A percentile compares a stretch with the other conserved stretches of the same genome.
These are phyloP conservation scores for Fusarium xylarioides DNA, from an alignment of 2,329 filamentous ascomycete genomes.

Conservation along the genomic window DNA sequence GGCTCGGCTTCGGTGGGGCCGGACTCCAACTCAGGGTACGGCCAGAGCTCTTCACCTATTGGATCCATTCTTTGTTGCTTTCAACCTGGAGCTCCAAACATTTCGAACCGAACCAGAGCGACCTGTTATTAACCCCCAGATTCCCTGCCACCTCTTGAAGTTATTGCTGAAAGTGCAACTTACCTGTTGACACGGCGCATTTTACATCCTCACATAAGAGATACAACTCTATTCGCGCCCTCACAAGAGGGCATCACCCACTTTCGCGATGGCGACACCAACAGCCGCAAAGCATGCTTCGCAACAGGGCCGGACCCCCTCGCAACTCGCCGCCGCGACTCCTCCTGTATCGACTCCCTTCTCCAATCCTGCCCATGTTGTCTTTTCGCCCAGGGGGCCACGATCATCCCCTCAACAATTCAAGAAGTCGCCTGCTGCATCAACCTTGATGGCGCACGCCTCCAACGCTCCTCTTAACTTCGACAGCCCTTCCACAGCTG, in stretches of 20 bases:
- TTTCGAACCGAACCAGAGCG: neutral
- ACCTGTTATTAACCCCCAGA: neutral
- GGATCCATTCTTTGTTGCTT: slow-evolving; percentile 7
- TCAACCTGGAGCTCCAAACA: neutral
- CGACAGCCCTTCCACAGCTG: slow-evolving; percentile 71
- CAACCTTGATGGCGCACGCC: slow-evolving; percentile 58
- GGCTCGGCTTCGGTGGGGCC: slow-evolving; percentile 33
- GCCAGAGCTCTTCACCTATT: neutral
- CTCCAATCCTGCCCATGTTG: slow-evolving; percentile 65
- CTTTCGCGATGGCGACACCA: slow-evolving; percentile 57
- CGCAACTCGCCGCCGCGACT: slow-evolving; percentile 64
- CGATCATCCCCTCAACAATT: slow-evolving; percentile 71
- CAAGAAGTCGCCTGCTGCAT: slow-evolving; percentile 69
- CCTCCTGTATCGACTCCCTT: slow-evolving; percentile 75
- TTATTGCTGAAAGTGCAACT: neutral
- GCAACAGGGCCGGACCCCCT: slow-evolving; percentile 57
- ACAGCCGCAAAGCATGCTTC: slow-evolving; percentile 60
- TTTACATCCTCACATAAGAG: neutral
- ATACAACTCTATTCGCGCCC: slow-evolving; percentile 8
- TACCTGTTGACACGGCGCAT: neutral
- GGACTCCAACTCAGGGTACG: slow-evolving; percentile 20
- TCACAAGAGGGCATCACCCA: slow-evolving; percentile 19
- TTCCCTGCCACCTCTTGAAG: neutral
- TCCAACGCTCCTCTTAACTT: slow-evolving; percentile 63
- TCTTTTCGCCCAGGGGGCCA: slow-evolving; percentile 66